phyloP scores from a whole-genome alignment of 192 early-diverging fungal species.

The Coemansia sp. region DNA sequence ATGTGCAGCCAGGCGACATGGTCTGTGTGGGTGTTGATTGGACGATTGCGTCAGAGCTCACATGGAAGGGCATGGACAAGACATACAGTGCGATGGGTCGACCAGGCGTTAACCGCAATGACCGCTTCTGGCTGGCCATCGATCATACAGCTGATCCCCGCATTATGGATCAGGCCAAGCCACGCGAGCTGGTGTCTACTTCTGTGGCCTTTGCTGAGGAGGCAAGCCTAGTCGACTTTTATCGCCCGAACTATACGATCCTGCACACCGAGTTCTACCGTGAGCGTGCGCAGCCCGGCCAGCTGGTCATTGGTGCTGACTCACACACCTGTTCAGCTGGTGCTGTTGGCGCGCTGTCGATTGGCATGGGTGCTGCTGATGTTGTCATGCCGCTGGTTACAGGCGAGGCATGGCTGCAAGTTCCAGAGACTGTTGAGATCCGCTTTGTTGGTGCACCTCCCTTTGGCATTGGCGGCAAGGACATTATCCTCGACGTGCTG shows the following conservation, averaged over 20 bases:
- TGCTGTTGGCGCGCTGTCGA: conserved; percentile 74
- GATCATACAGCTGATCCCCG: conserved; percentile 78
- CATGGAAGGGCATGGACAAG: conserved; percentile 88
- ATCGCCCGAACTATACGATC: conserved; percentile 76
- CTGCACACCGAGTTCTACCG: conserved; percentile 84
- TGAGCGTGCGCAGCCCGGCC: conserved; percentile 77
- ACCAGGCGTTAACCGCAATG: conserved; percentile 72
- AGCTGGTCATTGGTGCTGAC: conserved; percentile 78
- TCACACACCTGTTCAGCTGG: conserved; percentile 82
- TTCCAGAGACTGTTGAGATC: conserved; percentile 78
- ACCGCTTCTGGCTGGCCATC: conserved; percentile 79
- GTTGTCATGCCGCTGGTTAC: conserved; percentile 82
- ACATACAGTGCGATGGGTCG: conserved; percentile 77
- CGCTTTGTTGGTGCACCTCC: conserved; percentile 67
- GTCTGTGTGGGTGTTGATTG: conserved; percentile 79
- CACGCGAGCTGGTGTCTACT: conserved; percentile 64
- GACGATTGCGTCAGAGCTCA: conserved; percentile 78
- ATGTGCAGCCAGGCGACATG: conserved; percentile 77
- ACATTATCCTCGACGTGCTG: conserved; percentile 75
- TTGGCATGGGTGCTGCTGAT: conserved; percentile 79
- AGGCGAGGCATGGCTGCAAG: conserved; percentile 80
- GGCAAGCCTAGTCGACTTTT: conserved; percentile 68
- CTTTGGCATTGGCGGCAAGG: conserved; percentile 83
- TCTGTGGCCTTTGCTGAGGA: conserved; percentile 69
- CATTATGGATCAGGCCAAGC: conserved; percentile 70